These are phyloP conservation scores for Epichloe sylvatica DNA, from an alignment of 2,329 filamentous ascomycete genomes.

Conservation along the genomic window DNA sequence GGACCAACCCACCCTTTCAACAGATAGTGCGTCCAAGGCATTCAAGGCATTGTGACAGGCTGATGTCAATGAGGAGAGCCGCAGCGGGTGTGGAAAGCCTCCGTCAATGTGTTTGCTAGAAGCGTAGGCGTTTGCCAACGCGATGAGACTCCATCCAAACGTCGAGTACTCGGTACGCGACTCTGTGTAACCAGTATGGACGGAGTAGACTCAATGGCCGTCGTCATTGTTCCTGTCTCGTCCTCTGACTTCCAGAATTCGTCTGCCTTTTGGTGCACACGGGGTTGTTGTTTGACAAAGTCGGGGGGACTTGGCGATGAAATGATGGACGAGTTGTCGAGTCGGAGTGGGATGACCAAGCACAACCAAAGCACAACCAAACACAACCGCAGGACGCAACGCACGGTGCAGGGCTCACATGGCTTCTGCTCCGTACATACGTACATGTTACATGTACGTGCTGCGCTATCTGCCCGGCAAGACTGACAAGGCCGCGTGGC, in stretches of 20 bases:
- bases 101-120: no score
- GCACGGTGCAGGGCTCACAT: not conserved
- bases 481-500: not conserved
- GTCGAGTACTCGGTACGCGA: no score
- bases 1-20: constrained; percentile 2
- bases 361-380: not conserved
- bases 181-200: not conserved
- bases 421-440: no score
- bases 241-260: no score
- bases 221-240: not conserved
- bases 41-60: constrained; percentile 1
- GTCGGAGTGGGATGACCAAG: not conserved
- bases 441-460: not conserved
- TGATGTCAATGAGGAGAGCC: not conserved
- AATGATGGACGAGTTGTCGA: not conserved
- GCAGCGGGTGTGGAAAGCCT: no score
- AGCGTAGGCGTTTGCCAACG: no score
- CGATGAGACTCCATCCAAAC: not conserved
- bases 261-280: not conserved
- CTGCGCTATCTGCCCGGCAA: not conserved
- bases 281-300: not conserved
- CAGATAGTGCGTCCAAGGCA: not conserved
- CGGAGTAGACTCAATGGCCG: not conserved
- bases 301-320: not conserved
- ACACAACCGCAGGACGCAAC: not conserved